phyloP scores from a whole-genome alignment of 306 rosid species.

The Arachis stenosperma region DNA sequence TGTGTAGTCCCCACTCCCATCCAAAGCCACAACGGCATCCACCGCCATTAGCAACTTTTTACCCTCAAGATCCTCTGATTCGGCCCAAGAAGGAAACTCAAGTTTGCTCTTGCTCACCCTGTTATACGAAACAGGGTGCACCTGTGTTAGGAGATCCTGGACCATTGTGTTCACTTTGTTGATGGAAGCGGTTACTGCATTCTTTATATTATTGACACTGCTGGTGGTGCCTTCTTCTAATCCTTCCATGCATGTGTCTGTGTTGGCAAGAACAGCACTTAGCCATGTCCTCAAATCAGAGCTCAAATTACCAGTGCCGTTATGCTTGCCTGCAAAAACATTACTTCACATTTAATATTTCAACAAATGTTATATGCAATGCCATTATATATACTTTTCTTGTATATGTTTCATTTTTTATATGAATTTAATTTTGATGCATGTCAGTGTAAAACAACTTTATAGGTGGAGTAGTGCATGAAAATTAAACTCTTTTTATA shows the following conservation, averaged over 20 bases:
- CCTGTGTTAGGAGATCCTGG: slow-evolving; percentile 53
- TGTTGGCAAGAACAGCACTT: slow-evolving; percentile 61
- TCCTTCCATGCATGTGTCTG: slow-evolving; percentile 74
- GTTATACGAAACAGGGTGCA: slow-evolving; percentile 34
- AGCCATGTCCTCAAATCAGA: slow-evolving; percentile 85
- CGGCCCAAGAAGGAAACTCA: slow-evolving; percentile 58
- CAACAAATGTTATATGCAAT: no score
- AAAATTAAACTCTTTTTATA: no score
- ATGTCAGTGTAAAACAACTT: no score
- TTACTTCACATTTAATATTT: no score
- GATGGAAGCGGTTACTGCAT: slow-evolving; percentile 40
- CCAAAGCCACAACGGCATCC: slow-evolving; percentile 60
- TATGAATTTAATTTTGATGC: no score
- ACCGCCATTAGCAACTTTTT: slow-evolving; percentile 25
- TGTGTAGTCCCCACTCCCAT: slow-evolving; percentile 68
- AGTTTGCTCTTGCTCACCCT: neutral
- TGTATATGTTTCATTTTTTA: no score
- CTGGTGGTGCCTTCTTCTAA: slow-evolving; percentile 56
- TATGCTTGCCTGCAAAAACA: slow-evolving; percentile 48
- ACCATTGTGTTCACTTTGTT: slow-evolving; percentile 51
- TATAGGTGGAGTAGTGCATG: no score
- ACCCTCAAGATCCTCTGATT: slow-evolving; percentile 41
- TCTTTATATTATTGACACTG: slow-evolving; percentile 29
- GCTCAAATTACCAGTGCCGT: slow-evolving; percentile 63
- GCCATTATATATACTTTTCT: no score